These are phyloP conservation scores for Mucor indicus DNA, from an alignment of 371 early-diverging fungal species.

Conservation along the genomic window DNA sequence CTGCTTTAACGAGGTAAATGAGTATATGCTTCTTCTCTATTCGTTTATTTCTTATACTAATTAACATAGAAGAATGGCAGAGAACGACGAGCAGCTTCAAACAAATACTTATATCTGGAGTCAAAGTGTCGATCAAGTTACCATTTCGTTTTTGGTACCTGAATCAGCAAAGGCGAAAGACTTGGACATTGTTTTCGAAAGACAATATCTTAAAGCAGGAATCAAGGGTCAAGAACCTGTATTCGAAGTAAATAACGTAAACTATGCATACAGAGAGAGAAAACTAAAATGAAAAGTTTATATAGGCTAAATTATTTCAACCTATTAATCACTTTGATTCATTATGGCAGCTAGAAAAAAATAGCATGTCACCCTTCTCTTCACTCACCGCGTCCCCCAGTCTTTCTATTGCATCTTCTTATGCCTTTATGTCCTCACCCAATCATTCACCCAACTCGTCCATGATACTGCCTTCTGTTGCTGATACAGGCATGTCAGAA, in stretches of 20 bases:
- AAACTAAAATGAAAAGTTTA: too few relatives aligned
- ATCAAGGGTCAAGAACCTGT: constrained; percentile 48
- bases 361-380: constrained; percentile 39
- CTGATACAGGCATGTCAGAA: constrained; percentile 32
- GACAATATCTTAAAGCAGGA: constrained; percentile 40
- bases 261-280: too few relatives aligned
- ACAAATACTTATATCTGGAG: constrained; percentile 50
- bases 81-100: constrained; percentile 44
- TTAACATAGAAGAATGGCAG: constrained; percentile 31
- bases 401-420: constrained; percentile 53
- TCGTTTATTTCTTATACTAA: too few relatives aligned
- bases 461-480: constrained; percentile 39
- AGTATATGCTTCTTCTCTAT: too few relatives aligned
- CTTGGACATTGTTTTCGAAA: constrained; percentile 41
- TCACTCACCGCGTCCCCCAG: constrained; percentile 51
- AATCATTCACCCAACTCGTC: constrained; percentile 50
- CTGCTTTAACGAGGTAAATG: too few relatives aligned
- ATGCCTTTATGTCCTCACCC: constrained; percentile 48
- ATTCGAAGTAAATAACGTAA: constrained; percentile 43
- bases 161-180: constrained; percentile 40
- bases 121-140: constrained; percentile 48
- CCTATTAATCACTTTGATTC: constrained; percentile 45
- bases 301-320: constrained; percentile 52
- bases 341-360: constrained; percentile 51
- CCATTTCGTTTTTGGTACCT: constrained; percentile 48